Conservation (phyloP, 768 basidiomycete species). For the Glaciozyma martinii region DNA sequence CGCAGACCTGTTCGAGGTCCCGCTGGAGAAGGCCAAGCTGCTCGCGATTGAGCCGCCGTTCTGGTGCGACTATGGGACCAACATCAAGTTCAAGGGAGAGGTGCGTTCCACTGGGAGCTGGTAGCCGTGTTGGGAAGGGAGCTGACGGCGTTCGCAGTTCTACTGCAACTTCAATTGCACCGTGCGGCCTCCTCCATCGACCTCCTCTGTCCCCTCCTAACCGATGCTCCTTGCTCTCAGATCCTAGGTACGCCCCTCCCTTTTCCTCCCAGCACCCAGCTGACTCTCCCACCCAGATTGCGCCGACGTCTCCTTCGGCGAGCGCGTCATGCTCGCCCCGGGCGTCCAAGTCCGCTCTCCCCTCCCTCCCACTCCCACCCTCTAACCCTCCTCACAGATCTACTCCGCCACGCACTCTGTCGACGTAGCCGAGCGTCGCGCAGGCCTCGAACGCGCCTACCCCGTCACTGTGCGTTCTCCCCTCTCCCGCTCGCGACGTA, state of each 20-base stretch:
- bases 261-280: neutral
- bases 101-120: too few relatives aligned
- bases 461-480: slow-evolving; percentile 10
- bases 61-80: slow-evolving; percentile 23
- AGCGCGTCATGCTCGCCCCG: slow-evolving; percentile 20
- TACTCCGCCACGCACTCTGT: slow-evolving; percentile 28
- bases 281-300: slow-evolving; percentile 9
- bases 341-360: neutral
- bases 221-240: neutral
- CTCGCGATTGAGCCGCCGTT: slow-evolving; percentile 24
- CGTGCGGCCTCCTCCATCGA: neutral
- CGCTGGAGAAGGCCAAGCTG: slow-evolving; percentile 7
- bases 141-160: neutral
- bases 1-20: slow-evolving; percentile 23
- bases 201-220: neutral
- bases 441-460: slow-evolving; percentile 26
- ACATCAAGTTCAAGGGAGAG: slow-evolving; percentile 27
- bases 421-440: slow-evolving; percentile 22
- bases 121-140: too few relatives aligned
- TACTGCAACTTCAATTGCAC: neutral
- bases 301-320: slow-evolving; percentile 28
- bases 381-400: slow-evolving; percentile 4
- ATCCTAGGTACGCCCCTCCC: neutral
- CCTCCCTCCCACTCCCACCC: too few relatives aligned
- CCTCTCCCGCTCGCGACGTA: neutral